Evolutionary conservation across 2,329 filamentous ascomycete species (phyloP), one percentile per base, ranked within the genome.

Genomic region (Trichophyton verrucosum): DNA sequence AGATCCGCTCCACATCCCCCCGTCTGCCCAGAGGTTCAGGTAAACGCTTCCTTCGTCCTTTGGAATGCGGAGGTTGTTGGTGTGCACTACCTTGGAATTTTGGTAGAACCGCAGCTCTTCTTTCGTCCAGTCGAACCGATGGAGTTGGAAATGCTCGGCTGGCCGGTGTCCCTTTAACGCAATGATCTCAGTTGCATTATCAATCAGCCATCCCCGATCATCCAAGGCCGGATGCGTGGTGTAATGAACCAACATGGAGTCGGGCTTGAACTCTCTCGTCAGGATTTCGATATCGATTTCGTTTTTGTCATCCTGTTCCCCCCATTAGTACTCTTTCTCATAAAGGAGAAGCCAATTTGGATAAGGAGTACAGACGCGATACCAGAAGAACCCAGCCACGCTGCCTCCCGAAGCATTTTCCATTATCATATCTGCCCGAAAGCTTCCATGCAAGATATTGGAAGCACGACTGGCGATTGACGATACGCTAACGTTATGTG

Each of bases 21-120:
- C 68, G 49, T 70, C 68, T 15, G 68, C 68, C 68, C 68, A 70
- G n/a, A 70, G 60, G 53, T 69, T 70, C 58, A 70, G 57, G 36
- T 69, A 67, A 27, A 68, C 62, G 38, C 61, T 64, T 33, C 69
- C 69, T 15, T 63, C 61, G 36, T 61, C 61, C 6, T 58, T 57
- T 22, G 68, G 68, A 13, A 68, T 61, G 24, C 64, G 61, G 11
- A 62, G 42, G 17, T 46, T 47, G 38, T 65, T 66, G 24, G 59
- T 57, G 57, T 68, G 67, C 27, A 69, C 59, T 36, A 67, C 46
- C 8, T 55, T 61, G 20, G 61, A 64, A 51, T 69, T 67, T n/a
- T 69, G 64, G 58, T 69, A 70, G 60, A 66, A 70, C 36, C 61
- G 63, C 17, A 67, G 49, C 20, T 67, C 65, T 22, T 63, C 36